phyloP scores from a whole-genome alignment of 169 alveolate species.

The Plasmodium fragile region DNA sequence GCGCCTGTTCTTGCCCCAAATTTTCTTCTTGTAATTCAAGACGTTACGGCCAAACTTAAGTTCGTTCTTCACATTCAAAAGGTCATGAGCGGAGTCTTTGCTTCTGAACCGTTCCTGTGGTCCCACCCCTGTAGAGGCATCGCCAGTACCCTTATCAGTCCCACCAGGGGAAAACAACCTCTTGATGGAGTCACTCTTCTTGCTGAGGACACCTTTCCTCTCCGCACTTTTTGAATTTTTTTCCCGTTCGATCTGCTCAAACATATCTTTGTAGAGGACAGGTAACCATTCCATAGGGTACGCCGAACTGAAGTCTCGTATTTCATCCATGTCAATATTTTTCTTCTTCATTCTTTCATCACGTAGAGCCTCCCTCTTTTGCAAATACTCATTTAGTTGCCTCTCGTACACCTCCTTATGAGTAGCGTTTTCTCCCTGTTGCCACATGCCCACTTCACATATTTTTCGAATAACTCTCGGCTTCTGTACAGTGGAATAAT shows the following conservation, averaged over 20 bases:
- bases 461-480: conserved; percentile 79
- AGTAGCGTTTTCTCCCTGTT: conserved; percentile 81
- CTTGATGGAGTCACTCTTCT: conserved; percentile 33
- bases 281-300: conserved; percentile 87
- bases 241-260: conserved; percentile 69
- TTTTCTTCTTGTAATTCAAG: conserved; percentile 49
- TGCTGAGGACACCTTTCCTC: background rate
- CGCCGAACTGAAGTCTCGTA: conserved; percentile 84
- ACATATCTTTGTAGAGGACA: conserved; percentile 81
- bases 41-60: conserved; percentile 42
- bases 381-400: conserved; percentile 76
- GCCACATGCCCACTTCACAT: conserved; percentile 74
- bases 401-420: conserved; percentile 85
- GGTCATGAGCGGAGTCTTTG: background rate
- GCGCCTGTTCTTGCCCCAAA: conserved; percentile 4
- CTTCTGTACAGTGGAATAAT: conserved; percentile 83
- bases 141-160: background rate
- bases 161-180: conserved; percentile 9
- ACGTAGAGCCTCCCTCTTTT: conserved; percentile 71
- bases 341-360: conserved; percentile 80
- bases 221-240: conserved; percentile 11
- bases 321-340: conserved; percentile 82
- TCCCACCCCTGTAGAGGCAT: background rate
- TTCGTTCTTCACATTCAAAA: conserved; percentile 17
- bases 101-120: background rate